A percentile compares a stretch with the other conserved stretches of the same genome.
These are phyloP conservation scores for Mycena latifolia DNA, from an alignment of 768 basidiomycete species.

Conservation along the genomic window DNA sequence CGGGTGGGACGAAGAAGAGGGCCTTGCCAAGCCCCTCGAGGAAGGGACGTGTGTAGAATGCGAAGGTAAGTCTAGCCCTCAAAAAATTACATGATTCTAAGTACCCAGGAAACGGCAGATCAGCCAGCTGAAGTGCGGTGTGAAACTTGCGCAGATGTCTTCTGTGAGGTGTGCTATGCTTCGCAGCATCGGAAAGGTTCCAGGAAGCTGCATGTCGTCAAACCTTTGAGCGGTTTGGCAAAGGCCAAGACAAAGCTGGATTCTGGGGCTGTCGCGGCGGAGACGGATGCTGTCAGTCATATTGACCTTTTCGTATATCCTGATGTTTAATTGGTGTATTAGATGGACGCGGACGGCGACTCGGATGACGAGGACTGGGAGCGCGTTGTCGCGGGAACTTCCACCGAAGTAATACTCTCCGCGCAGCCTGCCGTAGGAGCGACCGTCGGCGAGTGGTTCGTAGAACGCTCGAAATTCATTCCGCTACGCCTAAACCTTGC, in stretches of 20 bases:
- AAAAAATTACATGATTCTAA: slow-evolving; percentile 21
- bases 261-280: slow-evolving; percentile 28
- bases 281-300: slow-evolving; percentile 49
- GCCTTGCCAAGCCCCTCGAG: slow-evolving; percentile 52
- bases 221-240: slow-evolving; percentile 52
- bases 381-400: slow-evolving; percentile 47
- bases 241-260: slow-evolving; percentile 40
- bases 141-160: slow-evolving; percentile 77
- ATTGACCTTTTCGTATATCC: background rate
- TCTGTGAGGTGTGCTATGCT: slow-evolving; percentile 89
- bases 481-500: slow-evolving; percentile 79
- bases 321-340: slow-evolving; percentile 14
- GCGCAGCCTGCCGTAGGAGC: slow-evolving; percentile 71
- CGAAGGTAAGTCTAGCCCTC: slow-evolving; percentile 68
- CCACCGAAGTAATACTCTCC: slow-evolving; percentile 53
- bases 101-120: slow-evolving; percentile 56
- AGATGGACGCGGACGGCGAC: slow-evolving; percentile 63
- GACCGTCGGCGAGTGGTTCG: slow-evolving; percentile 86
- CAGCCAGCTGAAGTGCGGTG: slow-evolving; percentile 85
- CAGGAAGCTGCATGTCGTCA: slow-evolving; percentile 72
- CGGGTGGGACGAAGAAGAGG: slow-evolving; percentile 79
- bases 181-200: slow-evolving; percentile 88
- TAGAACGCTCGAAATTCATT: slow-evolving; percentile 85
- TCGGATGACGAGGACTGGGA: slow-evolving; percentile 61
- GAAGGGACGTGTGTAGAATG: slow-evolving; percentile 88